Conservation (phyloP, 352 stramenopile genomes). For the Phytophthora fragariae region DNA sequence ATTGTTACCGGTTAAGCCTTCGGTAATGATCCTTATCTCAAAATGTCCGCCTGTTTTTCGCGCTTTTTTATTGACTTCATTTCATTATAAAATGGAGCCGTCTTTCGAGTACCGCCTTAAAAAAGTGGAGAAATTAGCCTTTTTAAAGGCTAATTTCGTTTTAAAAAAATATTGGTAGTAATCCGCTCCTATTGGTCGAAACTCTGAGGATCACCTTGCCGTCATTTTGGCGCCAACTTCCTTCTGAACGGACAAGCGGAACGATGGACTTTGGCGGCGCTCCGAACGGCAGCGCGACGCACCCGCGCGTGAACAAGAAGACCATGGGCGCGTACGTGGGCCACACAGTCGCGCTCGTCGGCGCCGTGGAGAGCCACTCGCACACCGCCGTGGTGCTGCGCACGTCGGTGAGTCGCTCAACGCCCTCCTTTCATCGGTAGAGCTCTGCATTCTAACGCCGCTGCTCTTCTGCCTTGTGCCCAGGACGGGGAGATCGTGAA, state of each 20-base stretch:
- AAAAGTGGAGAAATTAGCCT: too few relatives aligned
- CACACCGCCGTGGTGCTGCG: constrained; percentile 76
- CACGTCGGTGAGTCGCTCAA: constrained; percentile 60
- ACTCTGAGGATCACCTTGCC: constrained; percentile 3
- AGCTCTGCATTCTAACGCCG: neutral
- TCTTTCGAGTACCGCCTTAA: too few relatives aligned
- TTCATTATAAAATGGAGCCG: too few relatives aligned
- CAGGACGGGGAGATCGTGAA: constrained; percentile 86
- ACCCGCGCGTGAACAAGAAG: constrained; percentile 88
- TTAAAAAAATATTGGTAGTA: neutral
- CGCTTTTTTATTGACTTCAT: too few relatives aligned
- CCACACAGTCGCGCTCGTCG: constrained; percentile 80
- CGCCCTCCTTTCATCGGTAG: neutral
- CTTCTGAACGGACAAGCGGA: neutral
- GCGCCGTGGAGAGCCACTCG: constrained; percentile 76
- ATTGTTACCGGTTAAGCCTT: too few relatives aligned
- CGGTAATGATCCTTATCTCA: too few relatives aligned
- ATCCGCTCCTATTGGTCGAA: constrained; percentile 24
- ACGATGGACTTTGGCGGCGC: constrained; percentile 67
- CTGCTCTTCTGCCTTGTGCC: constrained; percentile 4
- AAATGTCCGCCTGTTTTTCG: too few relatives aligned
- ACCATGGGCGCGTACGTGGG: constrained; percentile 67
- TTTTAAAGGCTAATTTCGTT: too few relatives aligned
- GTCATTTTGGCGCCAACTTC: constrained; percentile 34
- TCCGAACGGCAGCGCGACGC: constrained; percentile 51